These are phyloP conservation scores for Sophora flavescens DNA, from an alignment of 306 rosid species.

Conservation along the genomic window DNA sequence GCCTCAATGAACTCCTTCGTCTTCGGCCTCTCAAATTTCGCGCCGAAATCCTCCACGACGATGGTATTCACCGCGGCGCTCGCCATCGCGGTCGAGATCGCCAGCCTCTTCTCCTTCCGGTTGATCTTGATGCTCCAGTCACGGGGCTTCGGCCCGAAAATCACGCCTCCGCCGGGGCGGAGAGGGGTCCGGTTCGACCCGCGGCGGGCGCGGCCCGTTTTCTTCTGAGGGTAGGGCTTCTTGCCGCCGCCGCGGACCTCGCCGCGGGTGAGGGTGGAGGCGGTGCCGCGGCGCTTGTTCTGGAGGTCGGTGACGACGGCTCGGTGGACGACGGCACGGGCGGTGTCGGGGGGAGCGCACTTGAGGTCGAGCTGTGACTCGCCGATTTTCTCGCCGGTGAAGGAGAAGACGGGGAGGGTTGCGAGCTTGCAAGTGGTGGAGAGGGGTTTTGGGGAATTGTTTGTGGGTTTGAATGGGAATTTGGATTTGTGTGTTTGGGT, in stretches of 20 bases:
- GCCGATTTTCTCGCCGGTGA: conserved; percentile 76
- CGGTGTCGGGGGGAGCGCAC: conserved; percentile 78
- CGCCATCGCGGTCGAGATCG: conserved; percentile 85
- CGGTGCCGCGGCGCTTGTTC: conserved; percentile 97
- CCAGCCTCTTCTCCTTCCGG: conserved; percentile 85
- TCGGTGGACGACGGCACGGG: conserved; percentile 95
- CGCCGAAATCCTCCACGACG: conserved; percentile 85
- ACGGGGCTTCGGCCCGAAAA: conserved; percentile 91
- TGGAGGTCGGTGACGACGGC: conserved; percentile 85
- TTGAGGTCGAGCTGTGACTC: conserved; percentile 78
- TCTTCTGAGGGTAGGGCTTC: conserved; percentile 88
- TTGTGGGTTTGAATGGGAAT: conserved; percentile 19
- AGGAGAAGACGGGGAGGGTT: conserved; percentile 86
- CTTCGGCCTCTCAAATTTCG: conserved; percentile 78
- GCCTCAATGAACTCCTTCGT: conserved; percentile 89
- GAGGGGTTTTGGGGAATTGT: conserved; percentile 28
- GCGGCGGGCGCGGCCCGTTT: conserved; percentile 82
- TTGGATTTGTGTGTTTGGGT: not conserved
- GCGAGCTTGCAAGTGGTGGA: conserved; percentile 67
- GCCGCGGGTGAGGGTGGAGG: conserved; percentile 86
- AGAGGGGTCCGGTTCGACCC: conserved; percentile 88
- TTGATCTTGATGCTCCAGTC: conserved; percentile 93
- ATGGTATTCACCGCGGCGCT: conserved; percentile 77
- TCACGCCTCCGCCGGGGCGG: conserved; percentile 88
- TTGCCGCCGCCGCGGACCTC: conserved; percentile 90